Evolutionary conservation across 108 stramenopile species (phyloP), one percentile per base, ranked within the genome.

Genomic region (Fragilariopsis cylindrus): DNA sequence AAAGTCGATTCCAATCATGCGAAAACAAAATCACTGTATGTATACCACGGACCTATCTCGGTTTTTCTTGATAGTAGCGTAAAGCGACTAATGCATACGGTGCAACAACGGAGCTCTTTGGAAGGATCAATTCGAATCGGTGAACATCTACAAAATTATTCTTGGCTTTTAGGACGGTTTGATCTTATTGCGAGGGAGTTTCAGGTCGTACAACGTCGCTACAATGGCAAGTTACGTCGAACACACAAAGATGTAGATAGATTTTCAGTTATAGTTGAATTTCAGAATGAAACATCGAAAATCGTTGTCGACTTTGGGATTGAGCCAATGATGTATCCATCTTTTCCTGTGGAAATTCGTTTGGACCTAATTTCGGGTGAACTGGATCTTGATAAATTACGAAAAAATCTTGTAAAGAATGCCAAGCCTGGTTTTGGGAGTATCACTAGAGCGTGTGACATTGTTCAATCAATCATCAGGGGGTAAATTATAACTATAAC

Each of bases 381-480:
- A 16, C 62, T 86, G 39, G 82, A 89, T 57, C 66, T 86, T 41
- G 84, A 89, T 7, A 69, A 49, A 48, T 52, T 93, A 39, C 57
- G 73, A 12, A 81, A 78, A 18, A 65, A 74, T 30, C 69, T 93
- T 48, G 64, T 65, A 39, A 90, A 87, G 77, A 78, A 76, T 58
- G 72, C 84, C 40, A 89, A 85, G 57, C 90, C 92, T 18, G 92
- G 90, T 13, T 91, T 87, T 75, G 88, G 90, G 3, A 82, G 85
- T 57, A 73, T 93, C 4, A 82, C 90, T 7, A 72, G 88, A 70
- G 81, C 87, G 1, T 74, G 87, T 76, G 86, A 90, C 53, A 75
- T 80, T 42, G 68, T 88, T 53, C 55, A 66, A 57, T 74, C 81
- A 40, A 79, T 82, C 58, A 53, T 83, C 60, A 75, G 69, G 21